phyloP scores from a whole-genome alignment of 2,329 filamentous ascomycete genomes.

The Scleromitrula shiraiana region DNA sequence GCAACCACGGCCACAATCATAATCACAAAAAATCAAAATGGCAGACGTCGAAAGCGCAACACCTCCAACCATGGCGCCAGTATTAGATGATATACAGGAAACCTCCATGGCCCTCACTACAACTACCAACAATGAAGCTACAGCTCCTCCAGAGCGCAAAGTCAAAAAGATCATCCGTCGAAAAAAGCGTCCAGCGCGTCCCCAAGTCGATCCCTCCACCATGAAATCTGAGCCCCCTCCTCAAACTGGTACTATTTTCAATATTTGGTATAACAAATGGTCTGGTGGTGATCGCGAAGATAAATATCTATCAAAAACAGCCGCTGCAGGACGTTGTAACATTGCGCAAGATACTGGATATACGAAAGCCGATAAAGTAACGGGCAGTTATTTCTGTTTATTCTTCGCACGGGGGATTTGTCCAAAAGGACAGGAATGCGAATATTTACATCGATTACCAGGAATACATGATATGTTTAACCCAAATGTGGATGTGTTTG shows the following conservation, averaged over 20 bases:
- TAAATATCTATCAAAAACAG: constrained; percentile 75
- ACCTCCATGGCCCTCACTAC: constrained; percentile 22
- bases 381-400: constrained; percentile 84
- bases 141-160: constrained; percentile 38
- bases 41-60: constrained; percentile 22
- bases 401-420: constrained; percentile 80
- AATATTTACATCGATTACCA: constrained; percentile 86
- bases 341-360: constrained; percentile 72
- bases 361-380: constrained; percentile 66
- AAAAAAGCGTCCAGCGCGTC: constrained; percentile 81
- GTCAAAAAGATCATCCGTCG: constrained; percentile 88
- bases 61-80: constrained; percentile 17
- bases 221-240: constrained; percentile 79
- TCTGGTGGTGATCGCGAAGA: constrained; percentile 90
- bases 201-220: constrained; percentile 79
- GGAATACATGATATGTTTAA: constrained; percentile 84
- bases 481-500: constrained; percentile 91
- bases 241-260: constrained; percentile 92
- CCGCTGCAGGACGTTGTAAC: constrained; percentile 80
- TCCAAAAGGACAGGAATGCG: constrained; percentile 84
- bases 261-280: constrained; percentile 99
- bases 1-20: no score
- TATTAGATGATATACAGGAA: constrained; percentile 12
- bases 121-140: constrained; percentile 24
- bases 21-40: constrained; percentile 16